Evolutionary conservation across 2,329 filamentous ascomycete genomes (phyloP), one percentile per base, ranked within the genome.

Genomic region (Dichotomopilus funicola): DNA sequence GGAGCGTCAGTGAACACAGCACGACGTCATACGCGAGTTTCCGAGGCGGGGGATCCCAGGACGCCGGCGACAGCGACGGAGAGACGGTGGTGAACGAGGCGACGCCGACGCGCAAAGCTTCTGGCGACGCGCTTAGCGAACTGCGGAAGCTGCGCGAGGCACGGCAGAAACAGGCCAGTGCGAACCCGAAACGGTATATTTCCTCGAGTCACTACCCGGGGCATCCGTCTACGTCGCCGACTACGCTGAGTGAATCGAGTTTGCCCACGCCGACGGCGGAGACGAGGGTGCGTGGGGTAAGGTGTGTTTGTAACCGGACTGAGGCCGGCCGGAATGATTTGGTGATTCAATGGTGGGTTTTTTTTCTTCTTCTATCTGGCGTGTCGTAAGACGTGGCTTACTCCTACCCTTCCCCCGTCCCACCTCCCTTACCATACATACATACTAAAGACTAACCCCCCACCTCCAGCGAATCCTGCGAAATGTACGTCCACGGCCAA

Each of bases 401-500:
- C 13, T 13, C 40, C 12, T 40, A 12, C 5, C n/a, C n/a, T n/a
- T n/a, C n/a, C n/a, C n/a, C n/a, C n/a, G n/a, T n/a, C n/a, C n/a
- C 6, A n/a, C 13, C 13, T 8, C 9, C 8, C 41, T 19, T 19
- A 13, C 6, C 10, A 33, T 11, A 37, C 54, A 19, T 43, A 53
- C 61, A 53, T 66, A 42, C 55, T 56, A 51, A 58, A 37, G 47
- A 6, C 12, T 19, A 53, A 53, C 33, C 35, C 33, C 13, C 46
- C 50, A 5, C 3, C 12, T 13, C 37, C 62, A 86, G 82, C 63
- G 78, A 85, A 69, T 82, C 80, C 31, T 86, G 83, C 65, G 82
- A 85, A 63, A 78, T 83, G 72, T 83, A 78, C 76, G 77, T 85
- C 35, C 83, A 86, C 65, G 81, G 79, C n/a, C 75, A 74, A 55